phyloP scores from a whole-genome alignment of 257 asterid genomes.

The Hygrophila difformis region DNA sequence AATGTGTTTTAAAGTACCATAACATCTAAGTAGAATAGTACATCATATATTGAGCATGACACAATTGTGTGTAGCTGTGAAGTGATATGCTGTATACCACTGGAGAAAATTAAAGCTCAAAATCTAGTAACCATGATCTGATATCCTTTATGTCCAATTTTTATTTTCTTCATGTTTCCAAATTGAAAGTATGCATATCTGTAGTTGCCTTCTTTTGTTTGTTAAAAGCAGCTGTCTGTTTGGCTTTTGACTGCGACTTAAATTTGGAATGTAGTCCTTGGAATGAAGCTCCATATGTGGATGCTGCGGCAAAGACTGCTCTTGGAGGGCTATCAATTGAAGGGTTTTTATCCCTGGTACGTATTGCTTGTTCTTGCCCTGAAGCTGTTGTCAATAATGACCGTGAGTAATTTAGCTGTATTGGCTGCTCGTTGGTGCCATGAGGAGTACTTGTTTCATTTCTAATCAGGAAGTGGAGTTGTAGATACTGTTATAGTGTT shows the following conservation, averaged over 20 bases:
- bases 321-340: conserved; percentile 78
- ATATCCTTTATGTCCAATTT: neutral
- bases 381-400: conserved; percentile 4
- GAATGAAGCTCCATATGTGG: conserved; percentile 62
- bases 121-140: neutral
- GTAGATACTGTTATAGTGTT: too few relatives aligned
- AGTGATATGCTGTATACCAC: neutral
- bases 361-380: conserved; percentile 15
- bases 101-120: neutral
- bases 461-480: too few relatives aligned
- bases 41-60: neutral
- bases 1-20: neutral
- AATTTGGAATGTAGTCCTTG: conserved; percentile 56
- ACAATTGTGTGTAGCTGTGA: neutral
- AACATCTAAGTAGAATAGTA: neutral
- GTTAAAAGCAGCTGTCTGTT: neutral
- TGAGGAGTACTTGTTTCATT: too few relatives aligned
- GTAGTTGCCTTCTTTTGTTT: neutral
- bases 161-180: too few relatives aligned
- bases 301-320: conserved; percentile 79
- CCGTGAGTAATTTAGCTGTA: neutral
- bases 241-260: neutral
- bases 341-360: conserved; percentile 79
- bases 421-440: conserved; percentile 2
- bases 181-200: neutral